These are phyloP conservation scores for Solanum piurae DNA, from an alignment of 257 asterid genomes.

Conservation along the genomic window DNA sequence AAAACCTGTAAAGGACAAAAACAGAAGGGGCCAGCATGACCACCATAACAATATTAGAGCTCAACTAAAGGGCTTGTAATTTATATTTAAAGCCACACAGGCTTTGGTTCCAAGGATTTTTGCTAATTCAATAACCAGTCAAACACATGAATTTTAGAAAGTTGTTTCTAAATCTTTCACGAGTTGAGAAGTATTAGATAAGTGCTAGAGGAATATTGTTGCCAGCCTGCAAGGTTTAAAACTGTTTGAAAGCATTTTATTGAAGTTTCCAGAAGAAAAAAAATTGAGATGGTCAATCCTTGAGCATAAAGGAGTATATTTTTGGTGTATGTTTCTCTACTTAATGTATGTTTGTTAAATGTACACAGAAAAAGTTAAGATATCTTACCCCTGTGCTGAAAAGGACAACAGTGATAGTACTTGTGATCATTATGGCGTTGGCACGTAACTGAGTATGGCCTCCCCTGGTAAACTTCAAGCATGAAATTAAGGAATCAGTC, in stretches of 20 bases:
- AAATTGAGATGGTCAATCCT: not conserved
- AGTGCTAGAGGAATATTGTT: not conserved
- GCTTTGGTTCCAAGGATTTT: not conserved
- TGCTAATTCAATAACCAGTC: not conserved
- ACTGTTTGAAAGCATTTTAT: not conserved
- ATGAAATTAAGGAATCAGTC: not conserved
- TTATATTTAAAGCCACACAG: not conserved
- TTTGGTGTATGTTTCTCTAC: not conserved
- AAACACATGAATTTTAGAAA: not conserved
- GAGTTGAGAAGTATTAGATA: not conserved
- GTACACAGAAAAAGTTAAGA: not conserved
- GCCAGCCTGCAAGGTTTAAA: not conserved
- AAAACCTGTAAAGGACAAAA: slow-evolving; percentile 48
- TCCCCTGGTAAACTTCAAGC: slow-evolving; percentile 62
- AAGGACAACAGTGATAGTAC: slow-evolving; percentile 94
- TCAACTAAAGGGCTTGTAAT: not conserved
- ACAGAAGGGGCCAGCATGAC: not conserved
- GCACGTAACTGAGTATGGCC: slow-evolving; percentile 68
- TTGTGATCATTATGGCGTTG: slow-evolving; percentile 83
- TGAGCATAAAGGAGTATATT: not conserved
- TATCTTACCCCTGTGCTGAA: slow-evolving; percentile 87
- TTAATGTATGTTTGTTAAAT: not conserved
- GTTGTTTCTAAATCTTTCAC: not conserved
- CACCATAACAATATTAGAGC: not conserved
- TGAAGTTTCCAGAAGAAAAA: not conserved